Evolutionary conservation across 202 grass and related monocot genomes (phyloP).

Genomic region (Zoysia matrella): DNA sequence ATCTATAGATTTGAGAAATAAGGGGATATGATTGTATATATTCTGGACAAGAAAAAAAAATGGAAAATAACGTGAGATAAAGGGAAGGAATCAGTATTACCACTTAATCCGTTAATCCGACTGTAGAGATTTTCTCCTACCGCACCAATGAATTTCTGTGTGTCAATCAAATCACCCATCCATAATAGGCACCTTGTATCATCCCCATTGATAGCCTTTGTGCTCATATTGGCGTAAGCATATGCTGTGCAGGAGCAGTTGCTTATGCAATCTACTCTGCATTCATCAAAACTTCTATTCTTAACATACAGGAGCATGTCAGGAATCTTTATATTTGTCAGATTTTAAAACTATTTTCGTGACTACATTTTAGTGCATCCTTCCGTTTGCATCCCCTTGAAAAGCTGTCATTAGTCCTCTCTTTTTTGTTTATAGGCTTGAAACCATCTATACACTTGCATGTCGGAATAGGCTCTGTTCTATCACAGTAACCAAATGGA

Average conservation of each 20-base stretch:
- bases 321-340: constrained; percentile 56
- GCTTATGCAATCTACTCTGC: constrained; percentile 32
- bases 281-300: constrained; percentile 44
- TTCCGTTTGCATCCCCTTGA: constrained; percentile 45
- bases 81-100: constrained; percentile 23
- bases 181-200: constrained; percentile 13
- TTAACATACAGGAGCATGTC: constrained; percentile 43
- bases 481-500: too few relatives aligned
- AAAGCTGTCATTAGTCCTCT: not conserved
- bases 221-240: constrained; percentile 49
- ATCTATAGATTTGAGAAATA: not conserved
- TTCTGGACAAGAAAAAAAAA: not conserved
- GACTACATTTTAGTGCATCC: constrained; percentile 5
- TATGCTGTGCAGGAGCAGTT: constrained; percentile 59
- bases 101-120: constrained; percentile 3
- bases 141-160: constrained; percentile 7
- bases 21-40: not conserved
- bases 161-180: constrained; percentile 52
- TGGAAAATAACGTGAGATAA: not conserved
- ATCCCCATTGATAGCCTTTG: constrained; percentile 24
- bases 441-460: too few relatives aligned
- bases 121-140: constrained; percentile 52
- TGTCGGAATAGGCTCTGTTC: too few relatives aligned
- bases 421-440: not conserved
- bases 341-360: constrained; percentile 33